Conservation (phyloP, 106 monocot genomes). For the Allium cepa region DNA sequence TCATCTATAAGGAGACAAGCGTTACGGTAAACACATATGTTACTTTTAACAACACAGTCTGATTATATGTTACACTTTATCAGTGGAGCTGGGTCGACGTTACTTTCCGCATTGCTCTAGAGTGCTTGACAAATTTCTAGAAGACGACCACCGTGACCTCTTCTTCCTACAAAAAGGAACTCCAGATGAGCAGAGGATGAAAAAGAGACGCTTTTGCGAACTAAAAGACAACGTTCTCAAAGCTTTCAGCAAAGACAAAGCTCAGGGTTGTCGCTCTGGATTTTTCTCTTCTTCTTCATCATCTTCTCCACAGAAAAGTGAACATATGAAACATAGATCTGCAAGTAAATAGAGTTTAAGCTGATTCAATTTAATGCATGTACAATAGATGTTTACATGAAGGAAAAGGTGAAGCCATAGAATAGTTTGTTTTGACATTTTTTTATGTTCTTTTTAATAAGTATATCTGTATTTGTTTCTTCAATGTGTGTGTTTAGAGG, state of each 20-base stretch:
- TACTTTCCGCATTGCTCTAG: constrained; percentile 79
- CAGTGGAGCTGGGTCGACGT: constrained; percentile 74
- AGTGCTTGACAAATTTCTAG: constrained; percentile 77
- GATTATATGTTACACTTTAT: constrained; percentile 1
- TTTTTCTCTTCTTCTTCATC: constrained; percentile 49
- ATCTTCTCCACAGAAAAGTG: constrained; percentile 28
- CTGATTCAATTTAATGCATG: neutral
- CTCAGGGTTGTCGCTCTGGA: constrained; percentile 12
- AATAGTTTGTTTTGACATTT: too few species aligned
- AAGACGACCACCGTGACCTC: constrained; percentile 60
- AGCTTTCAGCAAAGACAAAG: constrained; percentile 91
- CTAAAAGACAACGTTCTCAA: constrained; percentile 65
- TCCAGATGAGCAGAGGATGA: constrained; percentile 67
- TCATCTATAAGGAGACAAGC: too few species aligned
- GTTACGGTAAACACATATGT: too few species aligned
- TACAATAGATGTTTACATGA: constrained; percentile 1
- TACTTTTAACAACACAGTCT: neutral
- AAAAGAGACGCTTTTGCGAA: constrained; percentile 67
- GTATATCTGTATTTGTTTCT: too few species aligned
- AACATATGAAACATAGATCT: constrained; percentile 14
- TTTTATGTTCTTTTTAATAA: too few species aligned
- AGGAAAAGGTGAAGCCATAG: constrained; percentile 4
- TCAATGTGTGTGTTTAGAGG: too few species aligned
- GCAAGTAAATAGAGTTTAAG: constrained; percentile 27
- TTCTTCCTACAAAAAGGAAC: constrained; percentile 49